phyloP scores from a whole-genome alignment of 805 yeast genomes.

The Ascoidea tarda region DNA sequence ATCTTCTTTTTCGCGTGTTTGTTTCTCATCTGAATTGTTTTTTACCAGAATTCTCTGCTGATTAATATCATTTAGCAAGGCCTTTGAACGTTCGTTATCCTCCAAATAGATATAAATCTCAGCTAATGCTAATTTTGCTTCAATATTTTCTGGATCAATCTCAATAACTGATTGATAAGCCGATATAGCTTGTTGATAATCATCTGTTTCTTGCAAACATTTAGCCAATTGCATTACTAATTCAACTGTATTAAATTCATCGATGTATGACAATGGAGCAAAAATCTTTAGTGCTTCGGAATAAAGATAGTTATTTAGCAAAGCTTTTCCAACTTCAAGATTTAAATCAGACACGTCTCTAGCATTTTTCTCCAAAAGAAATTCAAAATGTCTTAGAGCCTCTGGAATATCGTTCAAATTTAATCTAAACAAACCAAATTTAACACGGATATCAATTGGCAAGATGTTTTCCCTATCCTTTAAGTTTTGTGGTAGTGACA shows the following conservation, averaged over 20 bases:
- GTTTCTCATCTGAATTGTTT: conserved; percentile 3
- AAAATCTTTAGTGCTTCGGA: conserved; percentile 67
- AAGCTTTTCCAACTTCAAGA: conserved; percentile 59
- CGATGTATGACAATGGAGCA: conserved; percentile 38
- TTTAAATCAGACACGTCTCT: conserved; percentile 57
- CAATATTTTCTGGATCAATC: conserved; percentile 51
- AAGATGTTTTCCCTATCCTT: conserved; percentile 30
- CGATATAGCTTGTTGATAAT: conserved; percentile 47
- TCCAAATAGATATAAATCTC: conserved; percentile 65
- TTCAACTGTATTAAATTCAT: conserved; percentile 36
- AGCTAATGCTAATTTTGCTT: conserved; percentile 63
- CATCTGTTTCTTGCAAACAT: conserved; percentile 63
- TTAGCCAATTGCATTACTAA: conserved; percentile 44
- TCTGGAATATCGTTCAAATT: conserved; percentile 50
- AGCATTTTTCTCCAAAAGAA: conserved; percentile 38
- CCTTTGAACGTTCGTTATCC: conserved; percentile 40
- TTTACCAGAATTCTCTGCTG: conserved; percentile 19
- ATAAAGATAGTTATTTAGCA: conserved; percentile 55
- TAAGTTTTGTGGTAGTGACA: conserved; percentile 21
- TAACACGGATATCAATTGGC: conserved; percentile 80
- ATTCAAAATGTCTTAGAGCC: conserved; percentile 55
- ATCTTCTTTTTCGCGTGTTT: conserved; percentile 6
- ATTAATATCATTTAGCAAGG: conserved; percentile 38
- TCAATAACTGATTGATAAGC: conserved; percentile 40
- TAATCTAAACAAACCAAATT: conserved; percentile 64